Evolutionary conservation across 768 basidiomycete genomes (phyloP).

Genomic region (Nevesoporus exiguus): DNA sequence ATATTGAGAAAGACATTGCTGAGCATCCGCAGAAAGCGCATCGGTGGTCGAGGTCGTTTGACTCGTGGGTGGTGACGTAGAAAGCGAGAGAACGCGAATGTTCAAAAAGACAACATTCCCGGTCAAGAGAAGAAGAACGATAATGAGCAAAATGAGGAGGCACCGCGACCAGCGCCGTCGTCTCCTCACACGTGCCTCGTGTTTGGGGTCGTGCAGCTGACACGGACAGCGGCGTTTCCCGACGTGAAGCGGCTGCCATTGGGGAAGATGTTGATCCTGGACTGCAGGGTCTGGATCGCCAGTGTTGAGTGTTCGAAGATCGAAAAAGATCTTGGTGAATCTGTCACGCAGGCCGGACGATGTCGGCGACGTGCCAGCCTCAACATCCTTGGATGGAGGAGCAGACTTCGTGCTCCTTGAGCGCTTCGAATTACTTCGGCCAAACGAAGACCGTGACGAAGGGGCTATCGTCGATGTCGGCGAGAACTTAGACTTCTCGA

Average conservation of each 20-base stretch:
- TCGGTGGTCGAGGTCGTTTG: constrained; percentile 25
- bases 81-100: constrained; percentile 30
- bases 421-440: constrained; percentile 10
- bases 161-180: constrained; percentile 31
- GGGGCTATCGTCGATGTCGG: constrained; percentile 38
- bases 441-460: constrained; percentile 30
- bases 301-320: constrained; percentile 30
- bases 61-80: constrained; percentile 9
- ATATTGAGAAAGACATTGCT: constrained; percentile 46
- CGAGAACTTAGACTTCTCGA: constrained; percentile 41
- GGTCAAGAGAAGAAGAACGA: constrained; percentile 42
- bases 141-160: constrained; percentile 33
- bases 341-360: constrained; percentile 28
- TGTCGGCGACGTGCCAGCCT: constrained; percentile 19
- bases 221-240: constrained; percentile 33
- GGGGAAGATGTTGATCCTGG: constrained; percentile 19
- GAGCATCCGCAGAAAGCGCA: constrained; percentile 36
- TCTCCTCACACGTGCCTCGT: constrained; percentile 21
- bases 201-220: constrained; percentile 19
- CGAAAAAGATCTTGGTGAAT: constrained; percentile 37
- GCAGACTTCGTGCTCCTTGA: neutral
- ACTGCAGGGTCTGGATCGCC: constrained; percentile 26
- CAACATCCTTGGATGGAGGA: constrained; percentile 22
- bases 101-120: constrained; percentile 40
- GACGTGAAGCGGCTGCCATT: constrained; percentile 41